A percentile compares a stretch with the other conserved stretches of the same genome.
Evolutionary conservation across 202 grass and related monocot genomes (phyloP).

Genomic region (Elaeis oleifera): DNA sequence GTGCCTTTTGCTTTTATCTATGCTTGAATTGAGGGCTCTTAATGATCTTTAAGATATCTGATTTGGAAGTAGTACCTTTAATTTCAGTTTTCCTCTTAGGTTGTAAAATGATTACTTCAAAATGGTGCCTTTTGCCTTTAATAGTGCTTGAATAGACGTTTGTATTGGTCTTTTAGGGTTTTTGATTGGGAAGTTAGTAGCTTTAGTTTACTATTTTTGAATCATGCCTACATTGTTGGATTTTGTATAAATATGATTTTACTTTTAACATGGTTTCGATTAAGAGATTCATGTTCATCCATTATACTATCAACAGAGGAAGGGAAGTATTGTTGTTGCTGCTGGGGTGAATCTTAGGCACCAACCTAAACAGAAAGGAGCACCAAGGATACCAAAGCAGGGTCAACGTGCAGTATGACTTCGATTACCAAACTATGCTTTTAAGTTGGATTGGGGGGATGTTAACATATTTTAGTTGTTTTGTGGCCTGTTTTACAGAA

Average conservation of each 20-base stretch:
- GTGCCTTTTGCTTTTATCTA: too few relatives aligned
- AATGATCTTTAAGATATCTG: too few relatives aligned
- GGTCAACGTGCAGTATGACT: conserved; percentile 13
- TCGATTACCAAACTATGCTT: not conserved
- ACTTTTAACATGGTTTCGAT: not conserved
- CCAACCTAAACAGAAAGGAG: conserved; percentile 43
- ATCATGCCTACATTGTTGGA: not conserved
- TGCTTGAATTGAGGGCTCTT: too few relatives aligned
- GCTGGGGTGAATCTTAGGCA: conserved; percentile 40
- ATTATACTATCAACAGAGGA: conserved; percentile 47
- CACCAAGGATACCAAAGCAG: conserved; percentile 48
- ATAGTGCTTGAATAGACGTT: too few relatives aligned
- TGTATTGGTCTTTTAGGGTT: too few relatives aligned
- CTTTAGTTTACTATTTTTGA: too few relatives aligned
- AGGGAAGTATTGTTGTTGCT: conserved; percentile 71
- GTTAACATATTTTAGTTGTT: conserved; percentile 5
- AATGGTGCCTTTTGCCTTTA: too few relatives aligned
- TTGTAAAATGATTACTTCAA: too few relatives aligned
- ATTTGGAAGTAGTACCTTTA: too few relatives aligned
- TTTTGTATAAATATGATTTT: not conserved
- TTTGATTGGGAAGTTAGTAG: too few relatives aligned
- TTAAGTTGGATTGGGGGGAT: too few relatives aligned
- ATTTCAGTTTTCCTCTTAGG: too few relatives aligned
- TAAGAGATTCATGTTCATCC: conserved; percentile 7
- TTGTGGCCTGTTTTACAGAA: conserved; percentile 47